phyloP scores from a whole-genome alignment of 140 eudicot genomes.

The Flaveria floridana region DNA sequence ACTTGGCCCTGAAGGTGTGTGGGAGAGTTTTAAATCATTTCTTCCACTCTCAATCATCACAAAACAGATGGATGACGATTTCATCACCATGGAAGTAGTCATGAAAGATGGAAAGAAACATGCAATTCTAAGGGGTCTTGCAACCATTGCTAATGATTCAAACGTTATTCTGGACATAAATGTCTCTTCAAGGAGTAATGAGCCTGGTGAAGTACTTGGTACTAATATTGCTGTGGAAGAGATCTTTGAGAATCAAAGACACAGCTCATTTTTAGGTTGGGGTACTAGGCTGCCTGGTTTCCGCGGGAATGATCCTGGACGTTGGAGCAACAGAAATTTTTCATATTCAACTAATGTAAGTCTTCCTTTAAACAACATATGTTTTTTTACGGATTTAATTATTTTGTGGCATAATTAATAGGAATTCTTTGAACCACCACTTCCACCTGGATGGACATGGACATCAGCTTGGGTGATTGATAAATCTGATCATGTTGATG shows the following conservation, averaged over 20 bases:
- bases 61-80: conserved; percentile 55
- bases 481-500: conserved; percentile 53
- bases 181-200: conserved; percentile 37
- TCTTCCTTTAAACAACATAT: not conserved
- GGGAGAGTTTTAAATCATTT: conserved; percentile 85
- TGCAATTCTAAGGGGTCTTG: conserved; percentile 86
- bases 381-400: not conserved
- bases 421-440: conserved; percentile 61
- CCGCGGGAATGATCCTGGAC: conserved; percentile 47
- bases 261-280: conserved; percentile 52
- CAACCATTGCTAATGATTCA: conserved; percentile 67
- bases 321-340: conserved; percentile 60
- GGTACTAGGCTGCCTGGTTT: conserved; percentile 41
- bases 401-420: conserved; percentile 21
- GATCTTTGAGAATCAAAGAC: conserved; percentile 57
- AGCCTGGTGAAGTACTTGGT: conserved; percentile 29
- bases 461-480: conserved; percentile 52
- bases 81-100: conserved; percentile 70
- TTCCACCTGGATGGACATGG: conserved; percentile 65
- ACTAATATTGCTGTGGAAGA: conserved; percentile 43
- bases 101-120: conserved; percentile 87
- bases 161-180: conserved; percentile 63
- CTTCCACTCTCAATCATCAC: conserved; percentile 80
- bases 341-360: conserved; percentile 51
- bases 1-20: conserved; percentile 74